Base-by-base conservation (phyloP, 2,329 filamentous ascomycete genomes). In the Aspergillus aculeatinus region DNA sequence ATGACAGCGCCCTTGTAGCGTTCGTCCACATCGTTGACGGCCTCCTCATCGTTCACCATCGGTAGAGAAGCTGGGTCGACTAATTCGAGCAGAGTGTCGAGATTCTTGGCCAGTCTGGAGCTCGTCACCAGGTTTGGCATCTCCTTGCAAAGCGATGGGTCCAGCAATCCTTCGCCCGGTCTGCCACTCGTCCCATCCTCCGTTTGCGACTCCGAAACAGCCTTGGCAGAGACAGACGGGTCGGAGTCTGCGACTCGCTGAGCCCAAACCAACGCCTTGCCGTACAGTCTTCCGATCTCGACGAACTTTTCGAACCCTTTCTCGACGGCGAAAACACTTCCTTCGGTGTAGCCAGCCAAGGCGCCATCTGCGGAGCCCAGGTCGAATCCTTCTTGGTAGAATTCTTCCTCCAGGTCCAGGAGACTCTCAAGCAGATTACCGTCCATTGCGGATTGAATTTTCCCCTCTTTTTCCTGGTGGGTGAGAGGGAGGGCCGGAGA, bases 291-390 rank as follows among this genome's bases (percentile, higher is more conserved):
- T 2, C 94, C 94, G 74, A 92, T 85, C 63, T 92, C 88, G 48
- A 90, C 73, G 71, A 96, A 97, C 77, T 96, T 98, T 69, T 96
- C 91, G 68, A 95, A 98, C 0, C 93, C 94, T 65, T 93, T 95
- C 73, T 96, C 90, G 48, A 98, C 85, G 0, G 94, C 95, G 72
- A 98, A 92, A 21, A 92, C 86, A 55, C 92, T 90, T 62, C 95
- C 95, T 82, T 99, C 95, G 65, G 91, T 87, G 60, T 88, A 87
- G 44, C 95, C 95, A 33, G 91, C 89, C 60, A 84, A 83, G 47
- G 86, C 81, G 61, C 95, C 95, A 76, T 96, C 94, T 47, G 82
- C 79, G 51, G 86, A 76, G 48, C 95, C 95, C 57, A 91, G 84
- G 5, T 82, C 76, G 79, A 92, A 94, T 60, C 95, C 95, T 76